Base-by-base conservation (phyloP, 441 rosid genomes). In the Macaranga tanarius region DNA sequence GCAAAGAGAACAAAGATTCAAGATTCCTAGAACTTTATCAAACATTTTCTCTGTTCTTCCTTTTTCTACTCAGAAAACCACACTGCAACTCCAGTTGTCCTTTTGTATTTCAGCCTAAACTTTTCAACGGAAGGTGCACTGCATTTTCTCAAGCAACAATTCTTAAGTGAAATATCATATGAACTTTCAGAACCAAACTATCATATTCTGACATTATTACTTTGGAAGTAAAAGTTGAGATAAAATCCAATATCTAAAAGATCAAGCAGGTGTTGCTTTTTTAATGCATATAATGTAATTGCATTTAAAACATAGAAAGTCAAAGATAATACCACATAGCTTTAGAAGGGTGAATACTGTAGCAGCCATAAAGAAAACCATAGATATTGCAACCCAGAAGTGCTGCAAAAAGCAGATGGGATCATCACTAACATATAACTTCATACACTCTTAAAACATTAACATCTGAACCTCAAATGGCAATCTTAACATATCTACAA, bases 381-480 rank as follows among this genome's bases (percentile, higher is more conserved):
- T 93, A 73, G 99, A 91, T 61, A 93, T 90, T 62, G 98, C 97
- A 80, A 95, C 86, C 99, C 99, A 95, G 69, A 95, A 93, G 82
- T 95, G 99, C 99, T 95, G 83, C 78, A 68, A 56, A 55, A 44
- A 69, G 61, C 56, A 66, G 50, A 78, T 31, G 20, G 68, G 40
- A 68, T 42, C 19, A 52, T 62, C 26, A 70, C 62, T 63, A 51
- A 52, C 10, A 74, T 72, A 62, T 50, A 67, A 22, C 6, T 13
- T 55, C 59, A 19, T 31, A 50, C 2, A 51, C 28, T 38, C 58
- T 73, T 58, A 13, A 17, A 6, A 56, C 5, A 38, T 38, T 59
- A 20, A 26, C n/a, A 38, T 38, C 20, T 23, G 4, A 40, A 66
- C 8, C 40, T 59, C 26, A 58, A 55, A 25, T 51, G 50, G 54